A percentile compares a stretch with the other conserved stretches of the same genome.
phyloP scores from a whole-genome alignment of 2,329 filamentous ascomycete genomes.

The Sphaerulina populicola region DNA sequence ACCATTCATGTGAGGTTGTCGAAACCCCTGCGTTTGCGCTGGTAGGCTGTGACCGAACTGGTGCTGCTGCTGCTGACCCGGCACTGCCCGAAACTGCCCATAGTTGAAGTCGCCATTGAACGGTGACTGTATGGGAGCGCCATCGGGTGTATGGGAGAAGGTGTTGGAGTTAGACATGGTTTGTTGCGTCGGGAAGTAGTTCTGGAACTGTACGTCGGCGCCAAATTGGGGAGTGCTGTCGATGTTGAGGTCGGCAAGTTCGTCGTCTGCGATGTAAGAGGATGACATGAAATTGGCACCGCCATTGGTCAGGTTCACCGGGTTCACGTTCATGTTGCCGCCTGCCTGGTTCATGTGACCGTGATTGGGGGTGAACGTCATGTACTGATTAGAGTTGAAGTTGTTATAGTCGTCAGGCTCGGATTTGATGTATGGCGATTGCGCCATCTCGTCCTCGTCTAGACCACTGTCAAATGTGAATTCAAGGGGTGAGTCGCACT shows the following conservation, averaged over 20 bases:
- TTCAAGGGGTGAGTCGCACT: conserved; percentile 33
- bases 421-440: conserved; percentile 56
- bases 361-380: conserved; percentile 26
- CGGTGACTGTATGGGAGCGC: conserved; percentile 83
- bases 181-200: conserved; percentile 38
- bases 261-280: conserved; percentile 81
- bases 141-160: conserved; percentile 86
- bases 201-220: conserved; percentile 36
- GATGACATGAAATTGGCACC: conserved; percentile 41
- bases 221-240: conserved; percentile 30
- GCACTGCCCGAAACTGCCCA: conserved; percentile 63
- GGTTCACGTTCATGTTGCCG: conserved; percentile 60
- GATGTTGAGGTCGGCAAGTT: conserved; percentile 63
- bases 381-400: conserved; percentile 42
- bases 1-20: conserved; percentile 33
- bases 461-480: conserved; percentile 28
- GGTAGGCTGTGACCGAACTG: conserved; percentile 29
- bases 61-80: conserved; percentile 38
- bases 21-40: conserved; percentile 27
- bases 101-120: conserved; percentile 71
- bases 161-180: conserved; percentile 59
- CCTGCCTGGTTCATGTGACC: conserved; percentile 29
- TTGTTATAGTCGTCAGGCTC: conserved; percentile 54
- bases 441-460: conserved; percentile 41
- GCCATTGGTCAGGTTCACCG: conserved; percentile 71